phyloP scores from a whole-genome alignment of 2,329 filamentous ascomycete genomes.

The Cercospora sp. region DNA sequence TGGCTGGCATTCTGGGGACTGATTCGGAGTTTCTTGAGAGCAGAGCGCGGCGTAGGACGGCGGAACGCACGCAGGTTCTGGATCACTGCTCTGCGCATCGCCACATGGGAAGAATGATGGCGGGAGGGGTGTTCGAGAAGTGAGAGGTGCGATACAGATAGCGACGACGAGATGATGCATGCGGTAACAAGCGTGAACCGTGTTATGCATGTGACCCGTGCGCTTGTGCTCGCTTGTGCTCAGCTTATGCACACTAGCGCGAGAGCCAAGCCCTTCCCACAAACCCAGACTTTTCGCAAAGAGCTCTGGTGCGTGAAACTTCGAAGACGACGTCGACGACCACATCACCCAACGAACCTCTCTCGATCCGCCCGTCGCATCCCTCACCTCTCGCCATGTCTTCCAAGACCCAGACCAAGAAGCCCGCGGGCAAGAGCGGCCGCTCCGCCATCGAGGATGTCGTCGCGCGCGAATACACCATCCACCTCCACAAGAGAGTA shows the following conservation, averaged over 20 bases:
- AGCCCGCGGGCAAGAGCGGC: conserved; percentile 66
- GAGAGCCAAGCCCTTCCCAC: not conserved
- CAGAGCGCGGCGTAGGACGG: conserved; percentile 62
- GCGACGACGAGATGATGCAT: not conserved
- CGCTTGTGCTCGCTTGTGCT: not conserved
- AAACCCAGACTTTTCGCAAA: not conserved
- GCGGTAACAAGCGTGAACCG: not conserved
- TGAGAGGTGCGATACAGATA: not conserved
- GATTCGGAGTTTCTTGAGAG: conserved; percentile 52
- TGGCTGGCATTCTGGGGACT: conserved; percentile 44
- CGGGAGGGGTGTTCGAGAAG: not conserved
- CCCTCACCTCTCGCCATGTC: conserved; percentile 41
- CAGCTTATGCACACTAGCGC: not conserved
- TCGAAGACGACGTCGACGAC: conserved; percentile 20
- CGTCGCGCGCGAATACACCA: conserved; percentile 99
- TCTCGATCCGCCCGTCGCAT: conserved; percentile 14
- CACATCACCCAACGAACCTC: conserved; percentile 16
- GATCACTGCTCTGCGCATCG: conserved; percentile 73
- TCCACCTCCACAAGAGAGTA: conserved; percentile 99
- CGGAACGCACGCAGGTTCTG: conserved; percentile 68
- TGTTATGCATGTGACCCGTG: conserved; percentile 1
- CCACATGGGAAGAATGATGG: conserved; percentile 24
- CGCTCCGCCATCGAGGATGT: conserved; percentile 98
- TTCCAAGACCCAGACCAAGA: conserved; percentile 47
- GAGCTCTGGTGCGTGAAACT: not conserved